phyloP scores from a whole-genome alignment of 2,329 filamentous ascomycete genomes.

The Lecanoromycetidae sp. region DNA sequence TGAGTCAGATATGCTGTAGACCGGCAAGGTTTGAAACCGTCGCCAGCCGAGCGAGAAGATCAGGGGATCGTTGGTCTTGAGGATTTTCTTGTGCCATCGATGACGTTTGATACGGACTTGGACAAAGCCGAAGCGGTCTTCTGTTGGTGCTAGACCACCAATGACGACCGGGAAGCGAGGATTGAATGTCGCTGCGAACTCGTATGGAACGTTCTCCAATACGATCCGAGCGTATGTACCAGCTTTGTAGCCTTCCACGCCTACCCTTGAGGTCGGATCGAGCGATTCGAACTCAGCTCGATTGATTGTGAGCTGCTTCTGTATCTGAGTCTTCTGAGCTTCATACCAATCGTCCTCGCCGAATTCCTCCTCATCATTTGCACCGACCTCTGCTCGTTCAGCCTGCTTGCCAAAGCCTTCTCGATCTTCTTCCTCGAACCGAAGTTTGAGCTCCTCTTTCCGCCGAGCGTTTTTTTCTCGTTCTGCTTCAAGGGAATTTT shows the following conservation, averaged over 20 bases:
- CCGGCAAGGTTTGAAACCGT: conserved; percentile 79
- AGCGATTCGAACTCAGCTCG: conserved; percentile 81
- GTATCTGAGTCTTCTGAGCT: conserved; percentile 81
- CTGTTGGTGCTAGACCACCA: conserved; percentile 82
- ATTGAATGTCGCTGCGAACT: conserved; percentile 76
- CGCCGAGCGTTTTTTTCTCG: conserved; percentile 78
- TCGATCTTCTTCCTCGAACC: conserved; percentile 96
- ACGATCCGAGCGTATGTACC: conserved; percentile 90
- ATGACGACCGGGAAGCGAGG: conserved; percentile 73
- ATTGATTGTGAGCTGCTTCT: conserved; percentile 96
- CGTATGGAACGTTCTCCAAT: conserved; percentile 75
- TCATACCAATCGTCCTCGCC: conserved; percentile 99
- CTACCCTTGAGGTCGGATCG: conserved; percentile 68
- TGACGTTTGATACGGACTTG: conserved; percentile 96
- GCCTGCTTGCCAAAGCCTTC: conserved; percentile 72
- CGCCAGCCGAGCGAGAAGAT: conserved; percentile 97
- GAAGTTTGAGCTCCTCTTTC: conserved; percentile 86
- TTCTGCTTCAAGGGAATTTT: conserved; percentile 65
- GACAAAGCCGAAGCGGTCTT: conserved; percentile 90
- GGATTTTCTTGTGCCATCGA: conserved; percentile 97
- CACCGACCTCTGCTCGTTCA: conserved; percentile 55
- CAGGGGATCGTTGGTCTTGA: conserved; percentile 94
- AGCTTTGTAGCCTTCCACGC: conserved; percentile 81
- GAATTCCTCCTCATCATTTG: conserved; percentile 56
- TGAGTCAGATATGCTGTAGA: conserved; percentile 92